phyloP scores from a whole-genome alignment of 2,329 filamentous ascomycete species.

The Fusarium setosum region DNA sequence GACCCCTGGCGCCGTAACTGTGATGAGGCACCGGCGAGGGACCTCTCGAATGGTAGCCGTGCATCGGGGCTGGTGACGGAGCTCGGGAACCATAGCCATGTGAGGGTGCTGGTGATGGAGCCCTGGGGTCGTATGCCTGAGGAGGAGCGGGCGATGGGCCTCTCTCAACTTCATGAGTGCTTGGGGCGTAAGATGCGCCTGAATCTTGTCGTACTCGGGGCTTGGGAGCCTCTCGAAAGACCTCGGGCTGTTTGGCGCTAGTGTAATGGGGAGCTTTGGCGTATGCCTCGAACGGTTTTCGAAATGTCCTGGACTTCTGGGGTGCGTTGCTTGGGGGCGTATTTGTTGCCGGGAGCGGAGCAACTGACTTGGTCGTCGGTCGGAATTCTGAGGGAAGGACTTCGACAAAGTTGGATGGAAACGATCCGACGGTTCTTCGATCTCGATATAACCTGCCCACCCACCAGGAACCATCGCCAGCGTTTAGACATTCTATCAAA shows the following conservation, averaged over 20 bases:
- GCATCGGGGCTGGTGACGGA: conserved; percentile 40
- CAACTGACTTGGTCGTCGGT: conserved; percentile 73
- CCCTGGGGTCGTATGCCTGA: conserved; percentile 31
- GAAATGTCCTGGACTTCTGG: conserved; percentile 71
- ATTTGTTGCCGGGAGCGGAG: conserved; percentile 68
- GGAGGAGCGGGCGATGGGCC: conserved; percentile 40
- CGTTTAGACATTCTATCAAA: conserved; percentile 97
- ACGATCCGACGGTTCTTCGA: conserved; percentile 88
- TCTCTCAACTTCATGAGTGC: conserved; percentile 38
- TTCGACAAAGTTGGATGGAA: conserved; percentile 97
- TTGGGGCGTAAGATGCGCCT: conserved; percentile 49
- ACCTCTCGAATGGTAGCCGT: conserved; percentile 42
- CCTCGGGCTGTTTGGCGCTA: conserved; percentile 69
- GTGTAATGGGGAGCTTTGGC: conserved; percentile 74
- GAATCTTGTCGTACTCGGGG: conserved; percentile 55
- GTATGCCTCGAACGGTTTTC: conserved; percentile 76
- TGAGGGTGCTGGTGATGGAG: conserved; percentile 48
- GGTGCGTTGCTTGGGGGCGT: conserved; percentile 65
- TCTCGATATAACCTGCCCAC: conserved; percentile 92
- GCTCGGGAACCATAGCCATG: conserved; percentile 46
- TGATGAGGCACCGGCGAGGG: conserved; percentile 44
- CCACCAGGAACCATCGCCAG: conserved; percentile 98
- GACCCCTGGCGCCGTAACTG: conserved; percentile 48
- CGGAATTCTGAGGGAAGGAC: conserved; percentile 87
- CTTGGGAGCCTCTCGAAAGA: conserved; percentile 59